Base-by-base conservation (phyloP, 2,329 filamentous ascomycete species). In the Ambrosiella xylebori region DNA sequence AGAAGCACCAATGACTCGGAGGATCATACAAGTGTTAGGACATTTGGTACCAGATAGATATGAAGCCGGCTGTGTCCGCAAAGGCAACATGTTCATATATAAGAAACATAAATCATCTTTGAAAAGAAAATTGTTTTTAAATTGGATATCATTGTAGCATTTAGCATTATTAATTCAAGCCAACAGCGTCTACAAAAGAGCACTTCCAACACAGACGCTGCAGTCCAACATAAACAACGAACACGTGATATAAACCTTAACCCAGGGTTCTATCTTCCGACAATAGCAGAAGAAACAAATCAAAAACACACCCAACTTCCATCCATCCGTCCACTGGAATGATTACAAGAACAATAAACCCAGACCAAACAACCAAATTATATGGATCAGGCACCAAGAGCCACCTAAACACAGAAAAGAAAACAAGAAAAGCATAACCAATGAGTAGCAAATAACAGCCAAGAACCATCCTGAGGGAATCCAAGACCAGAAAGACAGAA, bases 401-500 rank as follows among this genome's bases (percentile, higher is more conserved):
- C 3, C 17, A 19, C 27, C 27, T 27, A 27, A 27, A 27, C 27
- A 27, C 3, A 27, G 27, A 27, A 27, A 27, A 27, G 27, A 27
- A 27, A 27, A 19, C 19, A 19, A 27, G 27, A 27, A 27, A 27
- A 27, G 27, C 27, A 27, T 27, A 39, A 37, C 5, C n/a, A 58
- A 36, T 9, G 40, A 53, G 19, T 52, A 52, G 8, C 13, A 51
- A 47, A 12, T 38, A 2, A 45, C 7, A 47, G n/a, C 35, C 15
- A 44, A 27, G n/a, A 49, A 58, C 5, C 40, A 44, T 39, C 19
- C 52, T 17, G 36, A 36, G 51, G 52, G 52, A 49, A 59, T 56
- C 53, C 27, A 56, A 59, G 15, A 55, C 38, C 41, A 19, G 50
- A 37, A 41, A 59, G 19, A 59, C 39, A 58, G 36, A 52, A 57